A percentile compares a stretch with the other conserved stretches of the same genome.
Evolutionary conservation across 768 basidiomycete species (phyloP).

Genomic region (Tephrocybe sp.): DNA sequence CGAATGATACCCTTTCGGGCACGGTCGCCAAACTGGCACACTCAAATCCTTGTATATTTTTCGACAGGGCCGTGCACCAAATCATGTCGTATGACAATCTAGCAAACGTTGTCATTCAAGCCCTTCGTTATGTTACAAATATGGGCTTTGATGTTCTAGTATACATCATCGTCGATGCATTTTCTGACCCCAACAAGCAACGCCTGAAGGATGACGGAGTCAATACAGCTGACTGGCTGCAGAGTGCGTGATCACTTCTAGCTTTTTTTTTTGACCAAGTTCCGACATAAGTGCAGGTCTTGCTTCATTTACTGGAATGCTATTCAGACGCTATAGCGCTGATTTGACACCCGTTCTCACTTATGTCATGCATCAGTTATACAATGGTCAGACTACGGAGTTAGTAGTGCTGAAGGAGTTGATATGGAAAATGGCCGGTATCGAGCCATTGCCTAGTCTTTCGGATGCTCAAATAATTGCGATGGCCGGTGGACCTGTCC

Average conservation of each 20-base stretch:
- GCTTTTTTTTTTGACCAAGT: background rate
- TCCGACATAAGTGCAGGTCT: slow-evolving; percentile 56
- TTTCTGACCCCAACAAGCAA: slow-evolving; percentile 79
- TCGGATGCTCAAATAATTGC: slow-evolving; percentile 87
- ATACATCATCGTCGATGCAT: slow-evolving; percentile 82
- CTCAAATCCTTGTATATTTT: slow-evolving; percentile 91
- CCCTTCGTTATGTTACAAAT: slow-evolving; percentile 83
- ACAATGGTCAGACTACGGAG: slow-evolving; percentile 81
- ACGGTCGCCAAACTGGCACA: slow-evolving; percentile 92
- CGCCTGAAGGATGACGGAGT: slow-evolving; percentile 92
- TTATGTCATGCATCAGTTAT: slow-evolving; percentile 90
- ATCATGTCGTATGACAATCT: slow-evolving; percentile 97
- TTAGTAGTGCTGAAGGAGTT: slow-evolving; percentile 91
- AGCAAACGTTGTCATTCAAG: slow-evolving; percentile 86
- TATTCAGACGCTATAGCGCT: slow-evolving; percentile 84
- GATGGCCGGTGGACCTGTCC: slow-evolving; percentile 87
- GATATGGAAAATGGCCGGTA: slow-evolving; percentile 94
- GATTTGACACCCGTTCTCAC: slow-evolving; percentile 83
- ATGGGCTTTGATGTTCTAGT: slow-evolving; percentile 95
- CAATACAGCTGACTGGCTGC: slow-evolving; percentile 87
- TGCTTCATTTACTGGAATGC: slow-evolving; percentile 89
- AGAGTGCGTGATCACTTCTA: slow-evolving; percentile 60
- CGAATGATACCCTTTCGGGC: slow-evolving; percentile 81
- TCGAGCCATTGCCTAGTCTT: slow-evolving; percentile 86
- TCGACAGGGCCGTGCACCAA: slow-evolving; percentile 86